These are phyloP conservation scores for Citrus maxima DNA, from an alignment of 345 rosid species.

Conservation along the genomic window DNA sequence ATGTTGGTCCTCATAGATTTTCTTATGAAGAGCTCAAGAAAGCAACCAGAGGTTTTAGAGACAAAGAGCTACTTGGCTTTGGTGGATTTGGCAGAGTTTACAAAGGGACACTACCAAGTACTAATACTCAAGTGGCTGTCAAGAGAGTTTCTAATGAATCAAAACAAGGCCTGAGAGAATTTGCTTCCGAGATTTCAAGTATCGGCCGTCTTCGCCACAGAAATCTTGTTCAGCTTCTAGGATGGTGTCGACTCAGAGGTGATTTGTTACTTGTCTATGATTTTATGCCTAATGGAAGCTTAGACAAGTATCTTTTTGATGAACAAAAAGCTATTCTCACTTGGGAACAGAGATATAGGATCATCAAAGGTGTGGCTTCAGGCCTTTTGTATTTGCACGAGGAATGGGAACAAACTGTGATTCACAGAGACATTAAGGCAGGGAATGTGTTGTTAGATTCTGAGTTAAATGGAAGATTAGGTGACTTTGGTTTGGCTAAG, in stretches of 20 bases:
- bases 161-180: slow-evolving; percentile 74
- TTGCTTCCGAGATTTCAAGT: slow-evolving; percentile 77
- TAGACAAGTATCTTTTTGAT: slow-evolving; percentile 76
- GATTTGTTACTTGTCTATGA: slow-evolving; percentile 82
- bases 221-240: slow-evolving; percentile 79
- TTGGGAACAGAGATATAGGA: slow-evolving; percentile 78
- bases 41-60: slow-evolving; percentile 77
- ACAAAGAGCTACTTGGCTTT: slow-evolving; percentile 72
- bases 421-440: slow-evolving; percentile 90
- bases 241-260: slow-evolving; percentile 65
- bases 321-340: slow-evolving; percentile 50
- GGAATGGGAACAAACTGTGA: slow-evolving; percentile 88
- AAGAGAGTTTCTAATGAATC: slow-evolving; percentile 78
- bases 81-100: slow-evolving; percentile 93
- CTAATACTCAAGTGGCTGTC: slow-evolving; percentile 62
- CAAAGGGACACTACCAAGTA: slow-evolving; percentile 56
- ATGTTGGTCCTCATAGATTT: slow-evolving; percentile 81
- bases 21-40: slow-evolving; percentile 68
- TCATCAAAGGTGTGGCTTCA: slow-evolving; percentile 79
- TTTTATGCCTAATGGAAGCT: slow-evolving; percentile 87
- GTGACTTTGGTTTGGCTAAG: slow-evolving; percentile 94
- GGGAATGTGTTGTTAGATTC: slow-evolving; percentile 77
- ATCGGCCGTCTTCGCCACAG: slow-evolving; percentile 89
- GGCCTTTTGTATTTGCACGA: slow-evolving; percentile 86
- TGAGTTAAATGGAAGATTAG: slow-evolving; percentile 70